Evolutionary conservation across 2,329 filamentous ascomycete genomes (phyloP).

Genomic region (Pseudogymnoascus sp.): DNA sequence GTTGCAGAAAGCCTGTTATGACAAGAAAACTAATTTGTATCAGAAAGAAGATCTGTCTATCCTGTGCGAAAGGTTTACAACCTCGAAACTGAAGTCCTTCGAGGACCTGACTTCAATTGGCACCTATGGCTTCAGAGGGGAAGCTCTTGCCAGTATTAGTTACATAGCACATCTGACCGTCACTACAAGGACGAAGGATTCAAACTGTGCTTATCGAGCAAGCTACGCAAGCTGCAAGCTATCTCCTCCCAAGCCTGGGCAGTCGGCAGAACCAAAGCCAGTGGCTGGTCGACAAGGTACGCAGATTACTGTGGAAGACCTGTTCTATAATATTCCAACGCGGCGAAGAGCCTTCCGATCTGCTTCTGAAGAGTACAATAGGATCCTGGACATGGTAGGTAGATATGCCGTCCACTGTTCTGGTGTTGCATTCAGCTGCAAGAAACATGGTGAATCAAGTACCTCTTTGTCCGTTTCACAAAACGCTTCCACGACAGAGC

Average conservation of each 20-base stretch:
- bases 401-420: constrained; percentile 87
- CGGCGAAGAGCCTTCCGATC: constrained; percentile 85
- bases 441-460: constrained; percentile 85
- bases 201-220: constrained; percentile 81
- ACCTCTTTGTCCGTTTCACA: constrained; percentile 72
- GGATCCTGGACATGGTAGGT: constrained; percentile 91
- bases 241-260: constrained; percentile 76
- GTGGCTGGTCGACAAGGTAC: constrained; percentile 83
- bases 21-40: constrained; percentile 10
- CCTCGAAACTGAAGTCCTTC: constrained; percentile 88
- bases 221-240: constrained; percentile 79
- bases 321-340: constrained; percentile 94
- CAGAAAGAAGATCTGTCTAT: constrained; percentile 87
- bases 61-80: constrained; percentile 91
- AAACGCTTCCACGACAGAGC: constrained; percentile 63
- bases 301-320: constrained; percentile 90
- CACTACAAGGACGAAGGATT: constrained; percentile 85
- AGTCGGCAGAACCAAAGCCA: constrained; percentile 75
- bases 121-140: constrained; percentile 96
- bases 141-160: constrained; percentile 93
- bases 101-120: constrained; percentile 84
- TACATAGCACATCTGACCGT: constrained; percentile 95
- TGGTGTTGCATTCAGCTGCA: constrained; percentile 91
- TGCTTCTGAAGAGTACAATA: constrained; percentile 88
- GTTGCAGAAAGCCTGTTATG: constrained; percentile 13